Evolutionary conservation across 2,329 filamentous ascomycete species (phyloP), one percentile per base, ranked within the genome.

Genomic region (Beauveria sp.): DNA sequence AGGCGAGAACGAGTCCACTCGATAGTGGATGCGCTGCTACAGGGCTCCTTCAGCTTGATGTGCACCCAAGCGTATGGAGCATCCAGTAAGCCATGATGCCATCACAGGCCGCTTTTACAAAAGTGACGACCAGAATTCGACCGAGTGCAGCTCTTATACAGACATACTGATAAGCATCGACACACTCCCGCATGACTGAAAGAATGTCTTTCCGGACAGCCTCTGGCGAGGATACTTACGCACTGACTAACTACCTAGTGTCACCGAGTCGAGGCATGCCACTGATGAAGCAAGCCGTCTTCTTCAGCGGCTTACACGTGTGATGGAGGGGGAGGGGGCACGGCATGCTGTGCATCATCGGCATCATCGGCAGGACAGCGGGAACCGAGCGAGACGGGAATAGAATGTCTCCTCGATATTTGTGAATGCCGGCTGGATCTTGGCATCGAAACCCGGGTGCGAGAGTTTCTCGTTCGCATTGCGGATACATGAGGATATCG

Each of bases 191-290:
- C 26, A 60, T 20, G 49, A 26, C 56, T 51, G 6, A 60, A 40
- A 52, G 38, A 53, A 45, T 46, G 46, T 42, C 57, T 46, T 16
- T 53, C 52, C 26, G 47, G 57, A 49, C 56, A 60, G 57, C 40
- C 47, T 60, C 45, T 45, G 20, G 40, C 40, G 26, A 46, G 26
- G 49, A 60, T 46, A 20, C 57, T 53, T 45, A 60, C 49, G 49
- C 57, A 49, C 57, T 38, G 34, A 38, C 34, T 38, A 38, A 16
- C 5, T 38, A 38, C 34, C 34, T 60, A 47, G 40, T 46, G 38
- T 22, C 30, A 46, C 56, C 56, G n/a, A 57, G 43, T 42, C 34
- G 38, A 51, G 47, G 57, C 56, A 51, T 47, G 45, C 9, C 2
- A 58, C 30, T 58, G 46, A 50, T 58, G 22, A 50, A 24, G 22